These are phyloP conservation scores for Sisymbrium irio DNA, from an alignment of 345 rosid genomes.

Conservation along the genomic window DNA sequence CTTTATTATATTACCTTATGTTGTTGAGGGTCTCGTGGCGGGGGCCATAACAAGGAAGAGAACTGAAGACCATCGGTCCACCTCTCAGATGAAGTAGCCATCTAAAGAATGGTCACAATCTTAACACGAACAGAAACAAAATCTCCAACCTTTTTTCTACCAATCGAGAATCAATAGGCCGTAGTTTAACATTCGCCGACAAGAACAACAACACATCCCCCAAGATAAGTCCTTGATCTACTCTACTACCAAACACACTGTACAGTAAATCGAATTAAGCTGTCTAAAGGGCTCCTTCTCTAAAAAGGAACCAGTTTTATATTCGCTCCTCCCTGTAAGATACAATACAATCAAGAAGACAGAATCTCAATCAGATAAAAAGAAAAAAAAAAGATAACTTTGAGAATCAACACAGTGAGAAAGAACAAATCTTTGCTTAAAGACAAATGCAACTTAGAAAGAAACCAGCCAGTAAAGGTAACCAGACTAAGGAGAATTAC, in stretches of 20 bases:
- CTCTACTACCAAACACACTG: conserved; percentile 8
- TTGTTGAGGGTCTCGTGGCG: conserved; percentile 74
- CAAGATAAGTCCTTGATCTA: conserved; percentile 3
- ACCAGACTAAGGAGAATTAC: background rate
- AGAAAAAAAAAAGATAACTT: background rate
- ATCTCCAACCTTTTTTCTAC: conserved; percentile 20
- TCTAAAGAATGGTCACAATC: conserved; percentile 5
- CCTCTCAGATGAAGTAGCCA: conserved; percentile 77
- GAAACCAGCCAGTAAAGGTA: background rate
- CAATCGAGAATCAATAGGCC: conserved; percentile 24
- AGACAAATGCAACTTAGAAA: conserved; percentile 1
- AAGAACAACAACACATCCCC: conserved; percentile 7
- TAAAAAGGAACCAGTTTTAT: background rate
- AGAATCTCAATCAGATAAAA: background rate
- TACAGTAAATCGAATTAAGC: background rate
- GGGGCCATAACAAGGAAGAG: conserved; percentile 86
- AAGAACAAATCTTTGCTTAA: conserved; percentile 7
- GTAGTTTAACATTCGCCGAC: conserved; percentile 10
- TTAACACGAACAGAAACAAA: background rate
- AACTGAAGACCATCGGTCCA: conserved; percentile 93
- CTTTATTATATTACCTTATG: conserved; percentile 52
- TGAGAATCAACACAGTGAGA: background rate
- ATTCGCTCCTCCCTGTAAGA: conserved; percentile 21
- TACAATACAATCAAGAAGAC: background rate
- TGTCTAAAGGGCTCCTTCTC: background rate